Evolutionary conservation across 768 basidiomycete genomes (phyloP).

Genomic region (Strobilomyces echinocephalus): DNA sequence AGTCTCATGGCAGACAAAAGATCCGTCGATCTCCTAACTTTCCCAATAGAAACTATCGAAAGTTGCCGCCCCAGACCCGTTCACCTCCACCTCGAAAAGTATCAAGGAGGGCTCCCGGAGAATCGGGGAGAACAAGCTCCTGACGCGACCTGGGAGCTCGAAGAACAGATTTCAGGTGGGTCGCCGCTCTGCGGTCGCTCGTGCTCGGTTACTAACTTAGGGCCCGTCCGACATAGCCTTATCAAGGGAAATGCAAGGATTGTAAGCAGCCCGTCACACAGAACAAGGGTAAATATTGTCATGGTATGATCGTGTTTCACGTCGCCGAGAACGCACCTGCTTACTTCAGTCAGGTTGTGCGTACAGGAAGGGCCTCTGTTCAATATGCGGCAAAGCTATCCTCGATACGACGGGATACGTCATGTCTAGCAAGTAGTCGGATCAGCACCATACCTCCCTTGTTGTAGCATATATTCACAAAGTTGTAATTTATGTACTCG

Average conservation of each 20-base stretch:
- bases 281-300: slow-evolving; percentile 85
- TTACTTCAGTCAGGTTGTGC: slow-evolving; percentile 59
- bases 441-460: slow-evolving; percentile 19
- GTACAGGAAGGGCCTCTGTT: slow-evolving; percentile 80
- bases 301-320: slow-evolving; percentile 48
- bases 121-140: slow-evolving; percentile 82
- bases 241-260: slow-evolving; percentile 82
- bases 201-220: neutral
- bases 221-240: slow-evolving; percentile 53
- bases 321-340: slow-evolving; percentile 3
- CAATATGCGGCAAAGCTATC: slow-evolving; percentile 84
- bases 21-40: neutral
- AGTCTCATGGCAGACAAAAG: slow-evolving; percentile 22
- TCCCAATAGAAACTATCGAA: slow-evolving; percentile 76
- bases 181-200: slow-evolving; percentile 13
- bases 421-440: slow-evolving; percentile 72
- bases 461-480: slow-evolving; percentile 14
- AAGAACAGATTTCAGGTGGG: slow-evolving; percentile 75
- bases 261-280: slow-evolving; percentile 82
- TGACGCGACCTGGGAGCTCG: slow-evolving; percentile 62
- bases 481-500: slow-evolving; percentile 9
- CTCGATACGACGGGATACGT: slow-evolving; percentile 78
- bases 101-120: slow-evolving; percentile 79
- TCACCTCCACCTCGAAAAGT: slow-evolving; percentile 63
- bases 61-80: slow-evolving; percentile 86